These are phyloP conservation scores for Ophiocordyceps sinensis DNA, from an alignment of 2,329 filamentous ascomycete genomes.

Conservation along the genomic window DNA sequence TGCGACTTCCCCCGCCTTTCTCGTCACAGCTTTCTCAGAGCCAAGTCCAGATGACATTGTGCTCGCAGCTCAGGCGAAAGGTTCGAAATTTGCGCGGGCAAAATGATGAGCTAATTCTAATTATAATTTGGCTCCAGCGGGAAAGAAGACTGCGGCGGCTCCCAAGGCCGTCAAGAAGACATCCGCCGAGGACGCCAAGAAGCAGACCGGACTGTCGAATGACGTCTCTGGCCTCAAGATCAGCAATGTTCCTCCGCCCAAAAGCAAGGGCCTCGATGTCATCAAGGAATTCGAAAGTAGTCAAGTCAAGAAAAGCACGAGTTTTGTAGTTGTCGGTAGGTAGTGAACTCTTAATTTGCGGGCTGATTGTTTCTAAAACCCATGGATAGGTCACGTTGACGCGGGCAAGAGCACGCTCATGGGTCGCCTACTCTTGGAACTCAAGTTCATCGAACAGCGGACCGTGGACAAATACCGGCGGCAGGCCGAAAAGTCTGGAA, in stretches of 20 bases:
- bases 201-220: constrained; percentile 12
- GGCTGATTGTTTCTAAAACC: background rate
- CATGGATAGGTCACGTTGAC: constrained; percentile 67
- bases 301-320: constrained; percentile 64
- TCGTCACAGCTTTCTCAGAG: constrained; percentile 55
- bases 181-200: constrained; percentile 14
- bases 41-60: constrained; percentile 90
- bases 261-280: constrained; percentile 73
- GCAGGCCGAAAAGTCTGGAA: constrained; percentile 83
- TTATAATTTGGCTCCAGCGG: constrained; percentile 40
- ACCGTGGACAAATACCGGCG: constrained; percentile 78
- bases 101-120: constrained; percentile 37
- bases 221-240: constrained; percentile 23
- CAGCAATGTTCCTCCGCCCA: constrained; percentile 40
- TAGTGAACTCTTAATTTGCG: constrained; percentile 4
- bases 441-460: constrained; percentile 75
- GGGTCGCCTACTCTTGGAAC: constrained; percentile 81
- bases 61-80: constrained; percentile 75
- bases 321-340: constrained; percentile 85
- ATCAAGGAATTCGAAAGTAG: constrained; percentile 64
- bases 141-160: constrained; percentile 30
- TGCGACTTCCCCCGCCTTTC: constrained; percentile 30
- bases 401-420: constrained; percentile 96
- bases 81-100: constrained; percentile 49
- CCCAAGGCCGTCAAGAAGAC: constrained; percentile 23